phyloP scores from a whole-genome alignment of 1,139 yeast genomes.

The Saccharomycopsis crataegensis region DNA sequence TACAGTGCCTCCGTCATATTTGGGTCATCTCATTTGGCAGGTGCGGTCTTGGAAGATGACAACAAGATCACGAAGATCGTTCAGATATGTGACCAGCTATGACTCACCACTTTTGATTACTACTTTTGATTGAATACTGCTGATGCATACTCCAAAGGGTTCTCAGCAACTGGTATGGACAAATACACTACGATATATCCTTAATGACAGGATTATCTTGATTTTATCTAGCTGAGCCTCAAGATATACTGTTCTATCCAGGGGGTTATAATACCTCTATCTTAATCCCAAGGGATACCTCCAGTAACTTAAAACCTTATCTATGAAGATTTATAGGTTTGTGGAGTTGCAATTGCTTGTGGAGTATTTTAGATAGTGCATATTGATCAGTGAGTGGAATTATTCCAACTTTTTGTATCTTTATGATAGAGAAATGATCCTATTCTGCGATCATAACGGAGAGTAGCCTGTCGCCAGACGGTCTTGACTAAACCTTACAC shows the following conservation, averaged over 20 bases:
- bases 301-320: constrained; percentile 44
- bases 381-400: constrained; percentile 45
- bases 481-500: constrained; percentile 36
- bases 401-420: constrained; percentile 41
- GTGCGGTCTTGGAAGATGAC: constrained; percentile 36
- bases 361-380: constrained; percentile 38
- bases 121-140: no score
- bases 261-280: constrained; percentile 22
- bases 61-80: constrained; percentile 30
- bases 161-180: constrained; percentile 32
- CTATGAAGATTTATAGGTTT: constrained; percentile 40
- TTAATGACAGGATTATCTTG: constrained; percentile 33
- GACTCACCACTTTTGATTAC: constrained; percentile 42
- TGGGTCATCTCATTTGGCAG: constrained; percentile 37
- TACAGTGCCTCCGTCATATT: constrained; percentile 48
- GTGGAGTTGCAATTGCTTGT: constrained; percentile 40
- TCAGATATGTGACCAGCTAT: constrained; percentile 37
- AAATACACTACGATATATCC: constrained; percentile 33
- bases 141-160: constrained; percentile 35
- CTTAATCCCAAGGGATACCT: constrained; percentile 31
- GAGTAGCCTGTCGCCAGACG: constrained; percentile 42
- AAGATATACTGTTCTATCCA: constrained; percentile 5
- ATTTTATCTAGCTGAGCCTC: constrained; percentile 25
- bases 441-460: constrained; percentile 32
- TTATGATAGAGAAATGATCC: constrained; percentile 44